Percentiles rank a stretch among this genome's conserved stretches.
Evolutionary conservation across 2,329 filamentous ascomycete genomes (phyloP).

Genomic region (Trichoderma brevicompactum): DNA sequence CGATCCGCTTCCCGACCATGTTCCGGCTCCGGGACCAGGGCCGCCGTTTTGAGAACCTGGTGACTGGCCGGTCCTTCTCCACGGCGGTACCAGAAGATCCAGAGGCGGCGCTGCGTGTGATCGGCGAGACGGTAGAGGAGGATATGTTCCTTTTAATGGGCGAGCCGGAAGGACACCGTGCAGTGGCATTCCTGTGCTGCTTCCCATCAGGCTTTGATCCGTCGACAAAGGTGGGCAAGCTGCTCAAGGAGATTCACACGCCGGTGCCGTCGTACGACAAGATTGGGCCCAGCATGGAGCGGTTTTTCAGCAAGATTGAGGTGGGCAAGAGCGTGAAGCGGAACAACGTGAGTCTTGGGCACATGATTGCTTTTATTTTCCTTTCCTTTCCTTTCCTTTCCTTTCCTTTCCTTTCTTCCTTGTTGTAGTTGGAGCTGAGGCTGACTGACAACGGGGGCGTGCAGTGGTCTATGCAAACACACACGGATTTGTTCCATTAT

Average conservation of each 20-base stretch:
- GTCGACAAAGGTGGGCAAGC: constrained; percentile 52
- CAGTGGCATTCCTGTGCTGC: constrained; percentile 56
- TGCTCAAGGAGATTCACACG: constrained; percentile 54
- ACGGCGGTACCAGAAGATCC: constrained; percentile 38
- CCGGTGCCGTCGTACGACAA: constrained; percentile 60
- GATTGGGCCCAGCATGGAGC: constrained; percentile 60
- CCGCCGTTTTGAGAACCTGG: constrained; percentile 46
- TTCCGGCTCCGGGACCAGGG: constrained; percentile 46
- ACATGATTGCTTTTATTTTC: not conserved
- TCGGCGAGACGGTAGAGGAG: constrained; percentile 59
- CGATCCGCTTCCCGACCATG: constrained; percentile 53
- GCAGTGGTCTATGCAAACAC: constrained; percentile 56
- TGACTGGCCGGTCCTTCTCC: constrained; percentile 43
- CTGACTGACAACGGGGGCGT: not conserved
- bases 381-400: not conserved
- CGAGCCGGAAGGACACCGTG: constrained; percentile 48
- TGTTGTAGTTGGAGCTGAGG: too few species aligned
- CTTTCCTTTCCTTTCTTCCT: not conserved
- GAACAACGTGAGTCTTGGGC: constrained; percentile 49
- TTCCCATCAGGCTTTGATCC: constrained; percentile 59
- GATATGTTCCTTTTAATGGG: constrained; percentile 57
- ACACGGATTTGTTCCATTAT: constrained; percentile 47
- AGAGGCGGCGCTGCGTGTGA: constrained; percentile 43
- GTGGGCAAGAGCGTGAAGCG: constrained; percentile 55
- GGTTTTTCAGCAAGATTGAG: constrained; percentile 54